phyloP scores from a whole-genome alignment of 768 basidiomycete species.

The Boletus pseudopeckii region DNA sequence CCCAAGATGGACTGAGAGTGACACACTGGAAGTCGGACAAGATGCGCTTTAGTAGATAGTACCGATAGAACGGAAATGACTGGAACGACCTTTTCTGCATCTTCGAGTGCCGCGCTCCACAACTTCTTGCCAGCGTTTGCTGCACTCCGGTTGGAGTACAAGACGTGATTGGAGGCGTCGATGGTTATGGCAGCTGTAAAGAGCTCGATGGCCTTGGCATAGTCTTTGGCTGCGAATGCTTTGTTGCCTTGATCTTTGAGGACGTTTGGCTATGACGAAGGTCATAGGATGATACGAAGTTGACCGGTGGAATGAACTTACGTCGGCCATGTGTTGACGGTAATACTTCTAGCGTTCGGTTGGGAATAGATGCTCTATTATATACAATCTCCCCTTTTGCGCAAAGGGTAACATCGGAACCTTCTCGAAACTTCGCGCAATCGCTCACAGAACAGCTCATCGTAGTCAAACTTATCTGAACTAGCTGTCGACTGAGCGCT shows the following conservation, averaged over 20 bases:
- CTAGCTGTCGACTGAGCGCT: too few species aligned
- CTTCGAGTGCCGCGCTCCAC: constrained; percentile 72
- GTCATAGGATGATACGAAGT: constrained; percentile 19
- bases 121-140: constrained; percentile 83
- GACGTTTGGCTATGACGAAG: constrained; percentile 41
- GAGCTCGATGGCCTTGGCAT: constrained; percentile 80
- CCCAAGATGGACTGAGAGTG: constrained; percentile 74
- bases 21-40: constrained; percentile 53
- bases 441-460: too few species aligned
- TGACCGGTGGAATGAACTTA: constrained; percentile 17
- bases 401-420: too few species aligned
- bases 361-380: too few species aligned
- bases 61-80: not conserved
- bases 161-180: constrained; percentile 81
- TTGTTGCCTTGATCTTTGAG: constrained; percentile 95
- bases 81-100: constrained; percentile 77
- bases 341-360: too few species aligned
- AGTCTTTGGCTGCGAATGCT: constrained; percentile 91
- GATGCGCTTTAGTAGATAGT: constrained; percentile 1
- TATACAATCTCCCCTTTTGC: constrained; percentile 4
- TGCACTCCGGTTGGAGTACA: constrained; percentile 92
- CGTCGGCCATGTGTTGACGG: constrained; percentile 32
- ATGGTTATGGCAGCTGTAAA: constrained; percentile 81
- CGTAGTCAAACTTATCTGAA: too few species aligned
- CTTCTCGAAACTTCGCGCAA: too few species aligned